These are phyloP conservation scores for Suhomyces terraborum DNA, from an alignment of 1,139 yeast genomes.

Conservation along the genomic window DNA sequence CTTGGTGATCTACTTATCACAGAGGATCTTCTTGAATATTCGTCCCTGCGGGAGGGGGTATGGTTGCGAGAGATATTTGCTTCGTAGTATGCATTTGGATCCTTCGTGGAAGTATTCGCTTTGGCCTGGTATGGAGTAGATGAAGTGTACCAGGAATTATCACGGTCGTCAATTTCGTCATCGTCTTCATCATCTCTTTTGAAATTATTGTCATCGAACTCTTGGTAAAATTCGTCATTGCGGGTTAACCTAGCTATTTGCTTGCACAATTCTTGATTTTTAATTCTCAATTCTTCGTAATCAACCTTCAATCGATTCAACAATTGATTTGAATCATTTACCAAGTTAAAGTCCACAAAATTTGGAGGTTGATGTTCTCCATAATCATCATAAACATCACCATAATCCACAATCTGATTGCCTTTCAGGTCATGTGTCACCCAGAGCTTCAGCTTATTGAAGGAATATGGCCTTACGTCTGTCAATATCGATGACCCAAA, in stretches of 20 bases:
- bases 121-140: constrained; percentile 27
- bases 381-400: constrained; percentile 8
- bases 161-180: constrained; percentile 17
- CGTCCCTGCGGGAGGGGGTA: constrained; percentile 2
- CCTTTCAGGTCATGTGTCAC: constrained; percentile 52
- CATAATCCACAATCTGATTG: constrained; percentile 22
- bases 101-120: constrained; percentile 1
- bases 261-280: constrained; percentile 17
- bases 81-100: constrained; percentile 2
- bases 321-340: constrained; percentile 18
- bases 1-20: constrained; percentile 17
- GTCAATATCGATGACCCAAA: constrained; percentile 34
- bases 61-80: constrained; percentile 3
- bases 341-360: constrained; percentile 10
- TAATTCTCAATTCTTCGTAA: constrained; percentile 17
- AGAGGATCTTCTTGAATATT: constrained; percentile 6
- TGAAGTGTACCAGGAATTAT: constrained; percentile 23
- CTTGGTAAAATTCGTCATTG: constrained; percentile 14
- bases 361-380: constrained; percentile 6
- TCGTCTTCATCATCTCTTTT: constrained; percentile 12
- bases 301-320: constrained; percentile 16
- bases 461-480: constrained; percentile 32
- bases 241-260: constrained; percentile 14
- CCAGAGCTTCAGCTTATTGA: constrained; percentile 44
- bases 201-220: constrained; percentile 15